A percentile compares a stretch with the other conserved stretches of the same genome.
Evolutionary conservation across 2,329 filamentous ascomycete genomes (phyloP).

Genomic region (Macrophomina phaseolina): DNA sequence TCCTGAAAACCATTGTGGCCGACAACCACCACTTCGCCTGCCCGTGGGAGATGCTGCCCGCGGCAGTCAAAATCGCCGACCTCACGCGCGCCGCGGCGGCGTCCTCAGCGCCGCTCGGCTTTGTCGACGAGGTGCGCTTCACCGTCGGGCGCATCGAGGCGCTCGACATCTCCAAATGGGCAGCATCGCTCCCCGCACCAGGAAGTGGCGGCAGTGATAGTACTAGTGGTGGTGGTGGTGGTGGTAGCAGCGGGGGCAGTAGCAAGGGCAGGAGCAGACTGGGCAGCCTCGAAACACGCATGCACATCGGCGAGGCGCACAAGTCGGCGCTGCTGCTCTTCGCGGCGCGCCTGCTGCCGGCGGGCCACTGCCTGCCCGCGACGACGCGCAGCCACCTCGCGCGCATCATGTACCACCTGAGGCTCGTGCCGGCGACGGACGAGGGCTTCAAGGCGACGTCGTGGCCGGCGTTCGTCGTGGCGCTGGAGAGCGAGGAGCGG

Average conservation of each 20-base stretch:
- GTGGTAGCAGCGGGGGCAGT: too few relatives aligned
- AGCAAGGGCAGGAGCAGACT: background rate
- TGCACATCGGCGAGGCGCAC: background rate
- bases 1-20: background rate
- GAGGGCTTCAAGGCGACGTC: background rate
- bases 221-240: too few relatives aligned
- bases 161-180: background rate
- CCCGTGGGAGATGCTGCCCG: background rate
- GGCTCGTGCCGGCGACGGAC: background rate
- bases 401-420: background rate
- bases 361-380: background rate
- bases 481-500: background rate
- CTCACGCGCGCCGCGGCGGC: background rate
- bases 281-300: background rate
- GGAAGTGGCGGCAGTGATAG: too few relatives aligned
- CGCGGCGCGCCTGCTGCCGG: background rate
- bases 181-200: background rate
- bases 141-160: background rate
- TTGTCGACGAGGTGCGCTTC: background rate
- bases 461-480: background rate
- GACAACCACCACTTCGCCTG: background rate
- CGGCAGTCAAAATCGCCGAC: background rate
- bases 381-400: background rate
- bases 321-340: background rate
- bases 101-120: background rate